Conservation (phyloP, 2,329 filamentous ascomycete genomes). For the Clonostachys rhizophaga region DNA sequence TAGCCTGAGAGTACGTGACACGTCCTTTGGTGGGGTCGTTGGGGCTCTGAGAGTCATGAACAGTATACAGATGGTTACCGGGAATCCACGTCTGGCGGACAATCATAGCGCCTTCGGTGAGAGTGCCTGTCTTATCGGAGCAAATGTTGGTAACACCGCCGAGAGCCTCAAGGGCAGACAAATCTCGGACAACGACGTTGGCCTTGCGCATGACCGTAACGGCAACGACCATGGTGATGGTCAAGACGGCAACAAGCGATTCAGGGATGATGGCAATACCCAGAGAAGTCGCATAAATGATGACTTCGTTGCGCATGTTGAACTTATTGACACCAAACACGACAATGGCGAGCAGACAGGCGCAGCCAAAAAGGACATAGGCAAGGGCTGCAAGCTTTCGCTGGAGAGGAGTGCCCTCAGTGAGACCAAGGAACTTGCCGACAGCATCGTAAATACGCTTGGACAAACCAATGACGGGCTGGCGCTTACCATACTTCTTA, state of each 20-base stretch:
- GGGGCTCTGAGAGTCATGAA: slow-evolving; percentile 57
- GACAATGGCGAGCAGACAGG: slow-evolving; percentile 50
- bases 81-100: slow-evolving; percentile 64
- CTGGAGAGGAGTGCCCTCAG: slow-evolving; percentile 72
- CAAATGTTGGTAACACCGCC: slow-evolving; percentile 70
- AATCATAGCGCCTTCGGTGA: slow-evolving; percentile 67
- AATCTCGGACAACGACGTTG: slow-evolving; percentile 60
- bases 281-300: slow-evolving; percentile 53
- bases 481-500: slow-evolving; percentile 46
- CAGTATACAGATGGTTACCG: slow-evolving; percentile 48
- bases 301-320: slow-evolving; percentile 42
- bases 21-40: slow-evolving; percentile 55
- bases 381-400: slow-evolving; percentile 74
- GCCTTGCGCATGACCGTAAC: slow-evolving; percentile 60
- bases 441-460: slow-evolving; percentile 42
- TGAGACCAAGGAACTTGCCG: slow-evolving; percentile 56
- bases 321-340: slow-evolving; percentile 55
- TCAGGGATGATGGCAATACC: slow-evolving; percentile 61
- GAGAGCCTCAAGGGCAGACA: slow-evolving; percentile 64
- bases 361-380: slow-evolving; percentile 70
- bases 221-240: slow-evolving; percentile 65
- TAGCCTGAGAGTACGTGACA: slow-evolving; percentile 38
- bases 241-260: slow-evolving; percentile 64
- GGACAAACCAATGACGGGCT: slow-evolving; percentile 38
- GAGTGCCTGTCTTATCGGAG: slow-evolving; percentile 69